Percentiles rank a stretch among this genome's conserved stretches.
phyloP scores from a whole-genome alignment of 2,329 filamentous ascomycete species.

The Hypomyces perniciosus region DNA sequence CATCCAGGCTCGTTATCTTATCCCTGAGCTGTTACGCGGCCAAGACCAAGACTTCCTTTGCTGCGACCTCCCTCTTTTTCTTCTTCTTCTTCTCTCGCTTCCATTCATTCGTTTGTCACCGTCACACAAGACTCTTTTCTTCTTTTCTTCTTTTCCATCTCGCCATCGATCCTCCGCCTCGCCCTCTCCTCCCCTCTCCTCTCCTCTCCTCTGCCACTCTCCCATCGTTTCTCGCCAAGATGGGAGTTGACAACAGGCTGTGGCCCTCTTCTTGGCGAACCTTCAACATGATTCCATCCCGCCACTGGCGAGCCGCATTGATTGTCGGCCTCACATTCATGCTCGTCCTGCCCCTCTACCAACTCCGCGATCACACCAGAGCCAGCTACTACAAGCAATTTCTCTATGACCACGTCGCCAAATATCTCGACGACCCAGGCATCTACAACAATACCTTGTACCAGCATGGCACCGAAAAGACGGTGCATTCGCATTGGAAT shows the following conservation, averaged over 20 bases:
- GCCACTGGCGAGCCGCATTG: slow-evolving; percentile 23
- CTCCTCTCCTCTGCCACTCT: background rate
- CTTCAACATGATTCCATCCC: slow-evolving; percentile 15
- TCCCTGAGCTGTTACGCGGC: no score
- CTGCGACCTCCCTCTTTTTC: background rate
- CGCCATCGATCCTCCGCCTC: background rate
- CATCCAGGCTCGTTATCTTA: no score
- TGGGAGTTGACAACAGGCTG: slow-evolving; percentile 14
- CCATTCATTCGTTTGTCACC: background rate
- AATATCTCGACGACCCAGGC: slow-evolving; percentile 21
- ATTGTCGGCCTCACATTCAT: slow-evolving; percentile 23
- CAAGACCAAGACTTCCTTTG: background rate
- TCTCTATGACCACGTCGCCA: slow-evolving; percentile 25
- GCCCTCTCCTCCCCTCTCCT: background rate
- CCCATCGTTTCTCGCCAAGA: slow-evolving; percentile 1
- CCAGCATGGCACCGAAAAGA: slow-evolving; percentile 28
- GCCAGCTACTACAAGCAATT: slow-evolving; percentile 21
- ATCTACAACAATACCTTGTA: slow-evolving; percentile 37
- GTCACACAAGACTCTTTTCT: background rate
- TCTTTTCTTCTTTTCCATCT: background rate
- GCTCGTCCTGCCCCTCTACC: slow-evolving; percentile 26
- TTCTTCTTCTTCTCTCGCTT: slow-evolving; percentile 2
- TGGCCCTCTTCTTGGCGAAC: slow-evolving; percentile 11
- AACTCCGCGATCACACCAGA: slow-evolving; percentile 22
- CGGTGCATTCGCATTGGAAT: slow-evolving; percentile 30